Evolutionary conservation across 2,329 filamentous ascomycete species (phyloP), one percentile per base, ranked within the genome.

Genomic region (Tothia fuscella): DNA sequence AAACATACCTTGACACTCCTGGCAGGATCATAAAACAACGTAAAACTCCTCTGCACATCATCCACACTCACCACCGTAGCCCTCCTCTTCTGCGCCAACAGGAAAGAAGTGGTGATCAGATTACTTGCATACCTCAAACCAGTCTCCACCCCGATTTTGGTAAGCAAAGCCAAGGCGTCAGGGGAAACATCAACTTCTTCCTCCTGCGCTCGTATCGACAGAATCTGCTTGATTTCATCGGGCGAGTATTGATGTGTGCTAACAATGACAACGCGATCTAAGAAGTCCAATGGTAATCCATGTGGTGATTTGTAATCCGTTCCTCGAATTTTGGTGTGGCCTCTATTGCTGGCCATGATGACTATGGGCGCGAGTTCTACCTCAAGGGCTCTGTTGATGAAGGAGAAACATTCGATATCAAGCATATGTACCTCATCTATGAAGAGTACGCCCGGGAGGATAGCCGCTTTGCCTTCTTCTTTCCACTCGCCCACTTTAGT

Each of bases 351-450:
- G 42, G 91, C 91, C 91, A 98, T 98, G 64, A 98, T 98, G 61
- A 98, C 88, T 49, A 98, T 88, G 29, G 91, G 91, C 1, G 91
- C 87, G 24, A 98, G 74, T 54, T 96, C 87, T 46, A 88, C 86
- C 64, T 98, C 91, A 33, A 98, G 72, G 1, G 91, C 91, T 40
- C 91, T 83, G 69, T 98, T 98, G 71, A 98, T 82, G 69, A 93
- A 98, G 33, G 87, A 93, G 70, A 94, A 98, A 68, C 89, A 96
- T 64, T 98, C 91, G 49, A 96, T 95, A 60, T 98, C 91, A 44
- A 98, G 82, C 89, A 98, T 96, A 70, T 98, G 91, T 4, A 98
- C 89, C 67, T 98, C 91, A 56, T 98, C 91, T 55, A 98, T 93
- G 70, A 98, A 98, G 6, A 98, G 69, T 6, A 98, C 91, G 34